These are phyloP conservation scores for Fusarium papillatum DNA, from an alignment of 2,329 filamentous ascomycete genomes.

Conservation along the genomic window DNA sequence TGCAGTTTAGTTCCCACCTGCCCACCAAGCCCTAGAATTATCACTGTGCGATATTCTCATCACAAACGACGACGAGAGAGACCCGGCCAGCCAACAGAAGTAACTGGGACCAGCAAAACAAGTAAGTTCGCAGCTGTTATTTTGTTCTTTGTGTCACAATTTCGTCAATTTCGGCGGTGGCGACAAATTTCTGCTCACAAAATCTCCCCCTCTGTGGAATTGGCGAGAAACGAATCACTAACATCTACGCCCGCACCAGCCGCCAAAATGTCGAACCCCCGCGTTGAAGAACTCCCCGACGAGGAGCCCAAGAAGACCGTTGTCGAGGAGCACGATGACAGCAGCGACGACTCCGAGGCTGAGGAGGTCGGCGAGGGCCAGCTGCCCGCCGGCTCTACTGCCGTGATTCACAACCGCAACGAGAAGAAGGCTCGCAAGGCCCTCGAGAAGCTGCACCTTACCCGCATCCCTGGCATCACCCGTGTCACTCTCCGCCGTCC, in stretches of 20 bases:
- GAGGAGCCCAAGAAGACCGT: constrained; percentile 88
- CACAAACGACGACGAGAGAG: constrained; percentile 54
- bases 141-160: constrained; percentile 17
- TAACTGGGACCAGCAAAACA: constrained; percentile 51
- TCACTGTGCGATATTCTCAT: constrained; percentile 53
- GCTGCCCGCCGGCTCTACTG: constrained; percentile 81
- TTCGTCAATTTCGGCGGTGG: constrained; percentile 30
- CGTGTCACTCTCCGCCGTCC: constrained; percentile 97
- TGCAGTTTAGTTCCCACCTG: constrained; percentile 50
- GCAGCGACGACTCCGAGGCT: constrained; percentile 81
- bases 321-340: constrained; percentile 78
- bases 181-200: constrained; percentile 35
- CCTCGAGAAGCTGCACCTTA: constrained; percentile 97
- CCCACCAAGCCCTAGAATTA: constrained; percentile 62
- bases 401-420: constrained; percentile 96
- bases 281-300: constrained; percentile 97
- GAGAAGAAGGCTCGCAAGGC: constrained; percentile 99
- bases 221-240: constrained; percentile 40
- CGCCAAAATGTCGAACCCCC: constrained; percentile 92
- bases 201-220: constrained; percentile 32
- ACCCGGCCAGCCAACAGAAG: constrained; percentile 48
- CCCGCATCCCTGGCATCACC: constrained; percentile 97
- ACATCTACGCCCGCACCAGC: constrained; percentile 49
- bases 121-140: constrained; percentile 49
- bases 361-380: constrained; percentile 87